Percentiles rank a stretch among this genome's conserved stretches.
Evolutionary conservation across 2,329 filamentous ascomycete genomes (phyloP).

Genomic region (Cordyceps militaris): DNA sequence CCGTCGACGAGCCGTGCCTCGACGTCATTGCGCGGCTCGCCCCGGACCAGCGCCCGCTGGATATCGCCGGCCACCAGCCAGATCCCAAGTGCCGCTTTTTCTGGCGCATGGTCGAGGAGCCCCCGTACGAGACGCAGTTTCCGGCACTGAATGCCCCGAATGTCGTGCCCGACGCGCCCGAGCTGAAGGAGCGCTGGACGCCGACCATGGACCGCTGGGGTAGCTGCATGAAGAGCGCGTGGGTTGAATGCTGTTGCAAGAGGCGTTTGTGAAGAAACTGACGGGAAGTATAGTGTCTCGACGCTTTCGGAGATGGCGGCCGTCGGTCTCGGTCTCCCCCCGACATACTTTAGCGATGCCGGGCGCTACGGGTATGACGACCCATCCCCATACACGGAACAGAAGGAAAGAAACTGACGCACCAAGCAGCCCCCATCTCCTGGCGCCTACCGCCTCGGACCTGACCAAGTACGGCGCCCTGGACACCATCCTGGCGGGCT

Average conservation of each 20-base stretch:
- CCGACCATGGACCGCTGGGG: constrained; percentile 53
- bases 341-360: constrained; percentile 46
- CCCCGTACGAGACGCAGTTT: constrained; percentile 49
- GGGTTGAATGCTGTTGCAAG: constrained; percentile 20
- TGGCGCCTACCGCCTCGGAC: constrained; percentile 54
- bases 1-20: constrained; percentile 54
- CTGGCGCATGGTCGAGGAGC: constrained; percentile 50
- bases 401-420: neutral
- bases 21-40: constrained; percentile 48
- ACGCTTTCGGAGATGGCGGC: constrained; percentile 54
- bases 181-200: constrained; percentile 44
- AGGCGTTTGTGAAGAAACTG: neutral
- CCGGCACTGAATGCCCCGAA: constrained; percentile 50
- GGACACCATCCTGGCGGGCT: constrained; percentile 55
- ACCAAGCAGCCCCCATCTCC: constrained; percentile 45
- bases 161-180: constrained; percentile 42
- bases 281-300: constrained; percentile 34
- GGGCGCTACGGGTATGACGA: constrained; percentile 45
- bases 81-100: constrained; percentile 59
- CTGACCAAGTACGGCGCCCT: constrained; percentile 43
- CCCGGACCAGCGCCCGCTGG: constrained; percentile 49
- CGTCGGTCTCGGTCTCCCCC: constrained; percentile 46
- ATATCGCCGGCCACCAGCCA: constrained; percentile 48
- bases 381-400: constrained; percentile 3
- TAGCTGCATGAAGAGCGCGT: constrained; percentile 53